These are phyloP conservation scores for Plasmodium vinckei DNA, from an alignment of 169 alveolate species.

Conservation along the genomic window DNA sequence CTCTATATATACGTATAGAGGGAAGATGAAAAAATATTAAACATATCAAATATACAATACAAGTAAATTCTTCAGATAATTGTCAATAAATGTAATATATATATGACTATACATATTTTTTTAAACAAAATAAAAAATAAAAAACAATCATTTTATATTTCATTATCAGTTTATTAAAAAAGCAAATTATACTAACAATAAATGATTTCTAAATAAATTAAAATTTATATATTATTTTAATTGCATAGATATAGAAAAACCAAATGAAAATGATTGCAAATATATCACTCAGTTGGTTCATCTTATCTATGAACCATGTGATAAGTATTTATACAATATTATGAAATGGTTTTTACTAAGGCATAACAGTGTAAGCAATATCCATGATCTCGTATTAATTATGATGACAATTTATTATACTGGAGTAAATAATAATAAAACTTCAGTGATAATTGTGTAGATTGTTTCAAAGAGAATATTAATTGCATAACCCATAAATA, in stretches of 20 bases:
- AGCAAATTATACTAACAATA: neutral
- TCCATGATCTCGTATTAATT: constrained; percentile 37
- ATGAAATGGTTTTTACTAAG: constrained; percentile 18
- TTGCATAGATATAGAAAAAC: constrained; percentile 25
- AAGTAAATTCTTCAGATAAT: no score
- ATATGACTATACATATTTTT: no score
- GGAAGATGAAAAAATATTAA: no score
- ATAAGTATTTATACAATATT: constrained; percentile 24
- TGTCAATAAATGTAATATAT: no score
- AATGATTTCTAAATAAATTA: constrained; percentile 27
- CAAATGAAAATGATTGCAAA: constrained; percentile 43
- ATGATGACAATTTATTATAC: constrained; percentile 34
- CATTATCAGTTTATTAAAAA: constrained; percentile 21
- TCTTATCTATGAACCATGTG: constrained; percentile 15
- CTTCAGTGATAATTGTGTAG: no score
- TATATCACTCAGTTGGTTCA: constrained; percentile 41
- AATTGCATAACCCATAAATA: neutral
- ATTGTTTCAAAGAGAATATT: neutral
- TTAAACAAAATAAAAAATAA: no score
- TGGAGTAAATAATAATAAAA: no score
- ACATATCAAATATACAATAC: no score
- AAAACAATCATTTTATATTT: constrained; percentile 12
- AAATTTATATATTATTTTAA: constrained; percentile 63
- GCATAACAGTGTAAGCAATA: constrained; percentile 13
- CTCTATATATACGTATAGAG: no score